phyloP scores from a whole-genome alignment of 225 moss, liverwort and hornwort species.

The Asterella californica region DNA sequence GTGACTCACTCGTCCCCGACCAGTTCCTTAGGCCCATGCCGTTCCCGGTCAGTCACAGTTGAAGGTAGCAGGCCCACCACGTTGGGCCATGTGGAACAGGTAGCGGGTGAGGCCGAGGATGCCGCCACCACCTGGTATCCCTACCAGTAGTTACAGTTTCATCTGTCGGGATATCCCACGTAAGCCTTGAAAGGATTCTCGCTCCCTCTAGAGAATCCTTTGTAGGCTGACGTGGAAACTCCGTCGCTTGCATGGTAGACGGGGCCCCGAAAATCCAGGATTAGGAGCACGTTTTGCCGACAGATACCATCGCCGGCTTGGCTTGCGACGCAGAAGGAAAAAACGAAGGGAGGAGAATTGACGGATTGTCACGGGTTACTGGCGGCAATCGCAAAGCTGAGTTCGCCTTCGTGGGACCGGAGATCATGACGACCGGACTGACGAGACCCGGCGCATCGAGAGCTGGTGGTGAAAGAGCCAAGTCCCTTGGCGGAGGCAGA shows the following conservation, averaged over 20 bases:
- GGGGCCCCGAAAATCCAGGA: background rate
- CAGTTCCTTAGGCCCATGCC: too few relatives aligned
- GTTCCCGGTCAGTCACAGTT: too few relatives aligned
- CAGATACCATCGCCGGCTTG: constrained; percentile 1
- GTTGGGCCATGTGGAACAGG: too few relatives aligned
- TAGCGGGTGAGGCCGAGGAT: too few relatives aligned
- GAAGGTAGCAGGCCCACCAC: too few relatives aligned
- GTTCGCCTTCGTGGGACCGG: background rate
- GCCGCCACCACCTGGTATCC: too few relatives aligned
- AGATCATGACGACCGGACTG: background rate
- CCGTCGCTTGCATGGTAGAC: background rate
- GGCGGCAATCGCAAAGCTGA: background rate
- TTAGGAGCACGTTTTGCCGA: constrained; percentile 1
- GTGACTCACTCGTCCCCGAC: too few relatives aligned
- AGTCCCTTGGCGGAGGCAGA: background rate
- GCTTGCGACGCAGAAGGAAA: background rate
- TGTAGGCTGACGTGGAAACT: background rate
- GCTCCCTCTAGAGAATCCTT: too few relatives aligned
- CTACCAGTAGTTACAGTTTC: too few relatives aligned
- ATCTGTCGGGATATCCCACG: too few relatives aligned
- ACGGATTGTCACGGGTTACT: background rate
- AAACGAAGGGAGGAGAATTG: background rate
- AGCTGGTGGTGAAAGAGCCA: background rate
- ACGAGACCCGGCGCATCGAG: background rate
- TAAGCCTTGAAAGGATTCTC: too few relatives aligned